These are phyloP conservation scores for Coemansia sp. DNA, from an alignment of 192 early-diverging fungal genomes.

Conservation along the genomic window DNA sequence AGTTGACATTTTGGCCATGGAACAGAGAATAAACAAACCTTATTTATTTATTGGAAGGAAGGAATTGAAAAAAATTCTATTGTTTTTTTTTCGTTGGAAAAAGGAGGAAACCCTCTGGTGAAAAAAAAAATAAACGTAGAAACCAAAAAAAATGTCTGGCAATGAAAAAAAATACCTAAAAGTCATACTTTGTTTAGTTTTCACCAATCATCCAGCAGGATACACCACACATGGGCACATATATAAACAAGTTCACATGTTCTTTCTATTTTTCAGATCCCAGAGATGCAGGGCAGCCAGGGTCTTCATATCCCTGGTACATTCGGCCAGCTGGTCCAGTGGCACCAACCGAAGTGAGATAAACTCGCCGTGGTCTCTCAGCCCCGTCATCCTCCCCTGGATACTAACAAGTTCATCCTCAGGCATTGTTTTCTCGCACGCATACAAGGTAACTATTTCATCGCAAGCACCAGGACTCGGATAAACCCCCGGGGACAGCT, in stretches of 20 bases:
- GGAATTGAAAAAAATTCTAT: not conserved
- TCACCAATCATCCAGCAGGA: not conserved
- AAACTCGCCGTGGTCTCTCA: constrained; percentile 73
- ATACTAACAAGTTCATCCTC: constrained; percentile 57
- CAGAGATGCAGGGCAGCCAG: constrained; percentile 65
- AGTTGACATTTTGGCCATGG: not conserved
- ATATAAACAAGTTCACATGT: not conserved
- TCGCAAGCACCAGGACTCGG: constrained; percentile 81
- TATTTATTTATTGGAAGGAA: not conserved
- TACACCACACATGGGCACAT: no score
- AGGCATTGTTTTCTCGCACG: constrained; percentile 62
- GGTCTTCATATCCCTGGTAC: constrained; percentile 71
- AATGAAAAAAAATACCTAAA: no score
- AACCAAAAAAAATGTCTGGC: no score
- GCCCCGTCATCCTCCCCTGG: constrained; percentile 65
- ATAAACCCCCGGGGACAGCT: constrained; percentile 67
- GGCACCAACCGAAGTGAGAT: constrained; percentile 70
- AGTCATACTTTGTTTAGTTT: not conserved
- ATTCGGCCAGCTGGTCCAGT: constrained; percentile 64
- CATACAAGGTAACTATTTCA: constrained; percentile 73
- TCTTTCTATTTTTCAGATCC: constrained; percentile 13
- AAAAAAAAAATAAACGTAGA: not conserved
- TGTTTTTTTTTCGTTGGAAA: not conserved
- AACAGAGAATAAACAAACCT: not conserved
- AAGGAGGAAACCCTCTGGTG: not conserved